Conservation (phyloP, 1,139 yeast species). For the Suhomyces chickasaworum region DNA sequence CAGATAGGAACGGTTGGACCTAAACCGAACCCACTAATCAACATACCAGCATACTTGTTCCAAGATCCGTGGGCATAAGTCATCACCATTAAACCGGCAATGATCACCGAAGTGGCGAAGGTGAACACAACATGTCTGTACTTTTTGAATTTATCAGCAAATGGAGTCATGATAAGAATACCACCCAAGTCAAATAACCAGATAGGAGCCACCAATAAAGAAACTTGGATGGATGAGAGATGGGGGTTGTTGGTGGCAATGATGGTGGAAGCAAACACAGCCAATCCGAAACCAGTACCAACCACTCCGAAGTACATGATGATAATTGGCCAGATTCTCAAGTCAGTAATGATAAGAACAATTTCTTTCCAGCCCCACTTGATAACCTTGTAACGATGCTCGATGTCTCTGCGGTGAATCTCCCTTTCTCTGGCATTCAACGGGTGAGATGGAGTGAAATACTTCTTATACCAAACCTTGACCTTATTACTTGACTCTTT, state of each 20-base stretch:
- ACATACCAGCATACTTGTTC: slow-evolving; percentile 77
- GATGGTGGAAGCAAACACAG: slow-evolving; percentile 85
- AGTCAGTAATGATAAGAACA: slow-evolving; percentile 56
- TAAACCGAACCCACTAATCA: slow-evolving; percentile 81
- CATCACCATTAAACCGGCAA: slow-evolving; percentile 72
- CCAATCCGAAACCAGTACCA: slow-evolving; percentile 84
- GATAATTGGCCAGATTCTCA: slow-evolving; percentile 76
- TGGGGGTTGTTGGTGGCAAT: slow-evolving; percentile 64
- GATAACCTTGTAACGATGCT: slow-evolving; percentile 43
- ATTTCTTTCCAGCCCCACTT: slow-evolving; percentile 68
- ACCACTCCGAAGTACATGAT: slow-evolving; percentile 93
- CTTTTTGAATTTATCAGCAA: slow-evolving; percentile 68
- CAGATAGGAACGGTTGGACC: slow-evolving; percentile 91
- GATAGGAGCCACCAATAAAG: slow-evolving; percentile 82
- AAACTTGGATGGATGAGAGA: slow-evolving; percentile 67
- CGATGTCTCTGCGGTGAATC: slow-evolving; percentile 68
- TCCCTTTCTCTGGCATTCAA: slow-evolving; percentile 53
- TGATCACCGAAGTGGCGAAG: slow-evolving; percentile 63
- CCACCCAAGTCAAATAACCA: slow-evolving; percentile 88
- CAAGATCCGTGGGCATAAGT: slow-evolving; percentile 75
- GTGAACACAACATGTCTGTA: slow-evolving; percentile 64
- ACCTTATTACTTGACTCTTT: slow-evolving; percentile 19
- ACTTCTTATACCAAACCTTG: slow-evolving; percentile 22
- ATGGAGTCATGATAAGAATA: slow-evolving; percentile 72
- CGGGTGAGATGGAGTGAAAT: slow-evolving; percentile 50